phyloP scores from a whole-genome alignment of 2,329 filamentous ascomycete species.

The Trematosphaeria pertusa region DNA sequence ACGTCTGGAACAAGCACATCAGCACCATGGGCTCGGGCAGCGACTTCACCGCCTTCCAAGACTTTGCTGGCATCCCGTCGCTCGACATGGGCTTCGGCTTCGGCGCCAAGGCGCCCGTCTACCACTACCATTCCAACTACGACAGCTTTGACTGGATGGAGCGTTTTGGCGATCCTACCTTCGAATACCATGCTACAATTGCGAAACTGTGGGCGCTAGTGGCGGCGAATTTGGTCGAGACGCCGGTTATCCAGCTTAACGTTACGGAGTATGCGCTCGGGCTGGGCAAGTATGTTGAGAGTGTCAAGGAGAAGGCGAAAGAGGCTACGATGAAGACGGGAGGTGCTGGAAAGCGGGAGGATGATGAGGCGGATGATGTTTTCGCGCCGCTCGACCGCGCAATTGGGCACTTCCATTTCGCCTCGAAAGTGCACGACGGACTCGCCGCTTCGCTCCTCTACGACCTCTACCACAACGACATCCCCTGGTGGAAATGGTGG shows the following conservation, averaged over 20 bases:
- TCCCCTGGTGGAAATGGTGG: constrained; percentile 83
- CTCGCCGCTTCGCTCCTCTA: constrained; percentile 54
- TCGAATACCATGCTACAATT: constrained; percentile 63
- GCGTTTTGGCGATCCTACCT: constrained; percentile 71
- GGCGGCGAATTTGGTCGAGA: constrained; percentile 55
- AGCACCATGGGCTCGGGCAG: constrained; percentile 61
- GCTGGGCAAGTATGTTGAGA: constrained; percentile 51
- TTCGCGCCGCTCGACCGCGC: constrained; percentile 58
- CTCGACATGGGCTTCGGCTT: constrained; percentile 56
- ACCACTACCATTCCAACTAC: constrained; percentile 85
- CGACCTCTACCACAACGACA: constrained; percentile 57
- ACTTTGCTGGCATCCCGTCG: constrained; percentile 58
- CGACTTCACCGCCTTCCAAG: constrained; percentile 62
- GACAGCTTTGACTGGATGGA: constrained; percentile 88
- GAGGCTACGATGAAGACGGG: constrained; percentile 5
- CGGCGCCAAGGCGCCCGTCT: constrained; percentile 58
- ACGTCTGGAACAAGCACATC: constrained; percentile 65
- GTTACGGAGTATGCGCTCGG: constrained; percentile 55
- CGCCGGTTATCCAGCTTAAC: constrained; percentile 55
- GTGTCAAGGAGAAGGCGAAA: constrained; percentile 46
- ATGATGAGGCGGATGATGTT: constrained; percentile 39
- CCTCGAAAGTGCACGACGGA: constrained; percentile 59
- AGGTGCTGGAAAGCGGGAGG: background rate
- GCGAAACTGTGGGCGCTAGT: constrained; percentile 55
- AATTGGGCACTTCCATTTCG: constrained; percentile 57